Evolutionary conservation across 306 rosid species (phyloP), one percentile per base, ranked within the genome.

Genomic region (Cajanus cajan): DNA sequence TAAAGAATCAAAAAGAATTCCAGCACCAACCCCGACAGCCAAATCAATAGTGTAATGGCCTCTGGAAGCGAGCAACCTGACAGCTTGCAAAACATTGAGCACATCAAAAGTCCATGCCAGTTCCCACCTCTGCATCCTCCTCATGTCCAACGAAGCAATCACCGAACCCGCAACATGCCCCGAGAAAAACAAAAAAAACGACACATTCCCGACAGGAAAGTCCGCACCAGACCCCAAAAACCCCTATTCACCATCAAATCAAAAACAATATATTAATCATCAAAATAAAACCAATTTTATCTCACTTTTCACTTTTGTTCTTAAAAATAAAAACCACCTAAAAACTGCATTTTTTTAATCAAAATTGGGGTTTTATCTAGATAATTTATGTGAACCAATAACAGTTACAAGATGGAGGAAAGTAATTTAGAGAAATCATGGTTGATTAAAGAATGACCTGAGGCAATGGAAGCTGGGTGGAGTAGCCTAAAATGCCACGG

Each of bases 151-250:
- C 0, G 97, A 90, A 0, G 98, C 98, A 33, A 94, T 94, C 78
- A 92, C 91, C 0, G 97, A 94, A 24, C 98, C 97, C 0, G 97
- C 97, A 7, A 94, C 97, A 11, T 94, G 98, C 4, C 98, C 98
- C 0, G 97, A 94, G 65, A 78, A 94, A 71, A 94, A 94, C 68
- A 94, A 74, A 50, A 94, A 94, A 82, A 94, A 94, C 0, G 98
- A 94, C 0, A 94, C 97, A 24, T 94, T 94, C 55, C 98, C 98
- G 0, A 94, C 97, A 0, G 98, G 98, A 47, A 94, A 94, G 78
- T 94, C 98, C 64, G 65, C 93, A 7, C 92, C 98, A 0, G 98
- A 94, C 11, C 97, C 98, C 78, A 94, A 9, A 84, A 94, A 94
- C 0, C 86, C 98, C 97, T 94, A 10, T 55, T 14, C 54, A 79